Base-by-base conservation (phyloP, 2,329 filamentous ascomycete genomes). In the Monosporascus sp. region DNA sequence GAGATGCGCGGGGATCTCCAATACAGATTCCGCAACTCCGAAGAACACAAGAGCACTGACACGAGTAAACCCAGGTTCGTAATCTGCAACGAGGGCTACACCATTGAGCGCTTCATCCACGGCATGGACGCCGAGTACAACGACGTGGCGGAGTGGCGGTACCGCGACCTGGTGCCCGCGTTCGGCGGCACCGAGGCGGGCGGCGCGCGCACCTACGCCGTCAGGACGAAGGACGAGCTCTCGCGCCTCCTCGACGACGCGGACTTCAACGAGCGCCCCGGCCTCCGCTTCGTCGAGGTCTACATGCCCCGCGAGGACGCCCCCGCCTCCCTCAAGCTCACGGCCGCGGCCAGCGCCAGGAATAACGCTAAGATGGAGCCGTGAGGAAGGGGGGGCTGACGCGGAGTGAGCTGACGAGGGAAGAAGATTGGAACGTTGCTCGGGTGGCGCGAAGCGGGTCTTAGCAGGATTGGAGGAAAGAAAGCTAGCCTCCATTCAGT, bases 101-200 rank as follows among this genome's bases (percentile, higher is more conserved):
- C 90, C 9, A 94, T 95, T 67, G 91, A 96, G 73, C 84, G 91
- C 31, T 88, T 83, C 68, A 95, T 96, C 64, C 90, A 96, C 70
- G 90, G 90, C 50, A 87, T 87, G 83, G 77, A 91, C 8, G 88
- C 82, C 35, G 68, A 67, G 25, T 96, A 96, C 75, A 96, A 96
- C 66, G 89, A 96, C 65, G 85, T 96, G 53, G 78, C 81, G 54
- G 70, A 75, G 11, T 96, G 91, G 91, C 77, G 86, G 49, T 88
- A 86, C 75, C 83, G 82, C 67, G 82, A 84, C 20, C 71, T 91
- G 0, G 80, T 88, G 2, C 75, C 77, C 4, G 81, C 83, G 0
- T 90, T 94, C 65, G 87, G 88, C 44, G 83, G 76, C 1, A 61
- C 61, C 17, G 72, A 79, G 7, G 75, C 80, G 20, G 75, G 77